Base-by-base conservation (phyloP, 768 basidiomycete genomes). In the Pleurotus sapidus region DNA sequence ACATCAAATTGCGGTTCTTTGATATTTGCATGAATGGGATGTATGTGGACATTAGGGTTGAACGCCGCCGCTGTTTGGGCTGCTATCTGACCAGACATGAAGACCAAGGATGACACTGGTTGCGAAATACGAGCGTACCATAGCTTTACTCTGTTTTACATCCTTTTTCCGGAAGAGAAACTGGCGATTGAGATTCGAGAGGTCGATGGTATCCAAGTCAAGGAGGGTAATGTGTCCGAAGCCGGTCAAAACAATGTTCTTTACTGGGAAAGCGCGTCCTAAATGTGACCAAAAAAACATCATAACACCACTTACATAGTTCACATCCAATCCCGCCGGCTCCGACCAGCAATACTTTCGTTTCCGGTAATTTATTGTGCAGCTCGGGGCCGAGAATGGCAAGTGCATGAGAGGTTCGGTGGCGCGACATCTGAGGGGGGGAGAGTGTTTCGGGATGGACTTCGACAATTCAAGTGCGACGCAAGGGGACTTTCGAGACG, bases 281-380 rank as follows among this genome's bases (percentile, higher is more conserved):
- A 3, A 2, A 55, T 8, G 11, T 1, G 7, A n/a, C 23, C 14
- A 46, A 14, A 27, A 56, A 45, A 8, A 18, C 15, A 7, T 3
- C 1, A 4, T n/a, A 49, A 25, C 51, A 40, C 11, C 34, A 79
- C 86, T 63, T 69, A 95, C 95, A 70, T 3, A 99, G 82, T 75
- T 99, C 97, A 65, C 96, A 99, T 6, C 97, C 97, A 67, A 98
- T 98, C 0, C 96, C 96, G 46, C 95, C 95, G 43, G 94, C 94
- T 25, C 97, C 97, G 30, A 99, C 96, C 24, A 98, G 77, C 60
- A 99, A 76, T 23, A 97, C 88, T 58, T 77, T 87, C 5, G 86
- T 87, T 43, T 79, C 70, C 3, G 84, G 75, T 3, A 93, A 76
- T 57, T 80, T 79, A 20, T 73, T 68, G 63, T 84, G 83, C 14